Evolutionary conservation across 2,329 filamentous ascomycete genomes (phyloP).

Genomic region (Exophiala viscosa): DNA sequence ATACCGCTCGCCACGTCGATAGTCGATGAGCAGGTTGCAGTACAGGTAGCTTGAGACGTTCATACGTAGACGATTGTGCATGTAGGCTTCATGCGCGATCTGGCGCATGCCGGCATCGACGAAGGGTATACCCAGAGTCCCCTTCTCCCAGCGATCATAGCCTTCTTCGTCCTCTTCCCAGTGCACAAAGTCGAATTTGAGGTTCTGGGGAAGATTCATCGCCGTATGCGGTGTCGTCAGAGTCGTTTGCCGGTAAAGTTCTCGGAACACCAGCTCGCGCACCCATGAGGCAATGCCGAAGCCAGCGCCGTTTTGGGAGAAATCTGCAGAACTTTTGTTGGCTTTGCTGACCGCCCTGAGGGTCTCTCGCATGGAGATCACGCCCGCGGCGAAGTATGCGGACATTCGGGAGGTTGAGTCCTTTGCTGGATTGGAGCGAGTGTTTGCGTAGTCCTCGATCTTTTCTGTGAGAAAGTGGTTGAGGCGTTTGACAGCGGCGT

Average conservation of each 20-base stretch:
- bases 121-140: slow-evolving; percentile 47
- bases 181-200: slow-evolving; percentile 50
- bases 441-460: slow-evolving; percentile 33
- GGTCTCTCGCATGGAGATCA: slow-evolving; percentile 46
- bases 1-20: slow-evolving; percentile 48
- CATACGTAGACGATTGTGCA: slow-evolving; percentile 53
- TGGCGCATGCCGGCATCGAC: slow-evolving; percentile 53
- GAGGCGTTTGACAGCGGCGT: slow-evolving; percentile 32
- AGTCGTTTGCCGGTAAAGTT: slow-evolving; percentile 49
- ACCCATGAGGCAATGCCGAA: slow-evolving; percentile 45
- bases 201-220: slow-evolving; percentile 51
- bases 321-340: slow-evolving; percentile 43
- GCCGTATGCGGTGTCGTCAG: slow-evolving; percentile 46
- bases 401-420: slow-evolving; percentile 36
- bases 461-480: slow-evolving; percentile 33
- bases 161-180: slow-evolving; percentile 52
- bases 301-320: slow-evolving; percentile 37
- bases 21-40: slow-evolving; percentile 50
- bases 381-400: slow-evolving; percentile 35
- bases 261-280: slow-evolving; percentile 50
- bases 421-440: slow-evolving; percentile 33
- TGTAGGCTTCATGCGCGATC: slow-evolving; percentile 47
- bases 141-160: slow-evolving; percentile 48
- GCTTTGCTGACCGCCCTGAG: slow-evolving; percentile 40
- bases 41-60: slow-evolving; percentile 48